Base-by-base conservation (phyloP, 805 yeast genomes). In the Torulaspora delbrueckii region DNA sequence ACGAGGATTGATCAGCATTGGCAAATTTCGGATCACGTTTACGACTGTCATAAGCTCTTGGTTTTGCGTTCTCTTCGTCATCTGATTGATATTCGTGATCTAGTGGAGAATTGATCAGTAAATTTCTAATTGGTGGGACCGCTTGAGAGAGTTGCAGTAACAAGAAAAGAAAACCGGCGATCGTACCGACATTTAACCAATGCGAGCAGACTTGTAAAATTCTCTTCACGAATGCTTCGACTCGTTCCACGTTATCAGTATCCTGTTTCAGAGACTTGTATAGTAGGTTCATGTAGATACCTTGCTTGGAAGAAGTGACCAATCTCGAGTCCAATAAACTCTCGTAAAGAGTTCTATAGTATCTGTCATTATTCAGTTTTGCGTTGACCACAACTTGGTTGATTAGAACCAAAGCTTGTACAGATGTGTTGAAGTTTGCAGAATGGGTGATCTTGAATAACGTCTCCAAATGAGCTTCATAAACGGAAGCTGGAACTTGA, bases 1-100 rank as follows among this genome's bases (percentile, higher is more conserved):
- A 66, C 1, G 91, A 82, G 0, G 96, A 73, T 39, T 74, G 76
- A 36, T 80, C 81, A 4, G 97, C 97, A 62, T 86, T 76, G n/a
- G 97, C 87, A 62, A 67, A 88, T 53, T 78, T 75, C n/a, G 99
- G 99, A 62, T 93, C 98, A 64, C 98, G 80, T 61, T 86, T 87
- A 58, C 81, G 81, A 28, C 95, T 79, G 66, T 93, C 97, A 62
- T 93, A 93, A 9, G 42, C 50, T 23, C 33, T 49, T 25, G 40
- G 41, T 8, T 53, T 51, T 26, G 61, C 69, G 25, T 66, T 76
- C 5, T 62, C 71, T 27, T 75, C 80, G 16, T 75, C 60, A 59
- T 69, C 79, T 47, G 60, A 76, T 59, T 71, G 75, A 37, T 71
- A 67, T 45, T 76, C 73, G 49, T 74, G 71, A 59, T 76, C 80